Conservation (phyloP, 805 yeast species). For the Hanseniaspora occidentalis region DNA sequence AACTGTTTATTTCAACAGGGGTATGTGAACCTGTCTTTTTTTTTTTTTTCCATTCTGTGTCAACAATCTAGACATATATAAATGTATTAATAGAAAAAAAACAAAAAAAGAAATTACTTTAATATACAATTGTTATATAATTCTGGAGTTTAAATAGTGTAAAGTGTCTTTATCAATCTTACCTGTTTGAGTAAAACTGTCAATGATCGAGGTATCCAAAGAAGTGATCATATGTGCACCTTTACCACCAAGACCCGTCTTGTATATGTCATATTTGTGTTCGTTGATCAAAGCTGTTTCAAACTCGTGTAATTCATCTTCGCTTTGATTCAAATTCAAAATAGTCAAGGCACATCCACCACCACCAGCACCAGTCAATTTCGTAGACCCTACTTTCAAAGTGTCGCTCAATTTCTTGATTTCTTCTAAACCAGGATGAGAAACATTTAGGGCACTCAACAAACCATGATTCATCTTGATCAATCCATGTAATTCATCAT, state of each 20-base stretch:
- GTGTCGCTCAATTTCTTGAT: conserved; percentile 57
- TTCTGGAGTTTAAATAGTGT: not conserved
- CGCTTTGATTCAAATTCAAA: conserved; percentile 32
- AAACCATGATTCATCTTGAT: conserved; percentile 80
- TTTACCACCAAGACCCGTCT: conserved; percentile 76
- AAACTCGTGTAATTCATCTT: conserved; percentile 23
- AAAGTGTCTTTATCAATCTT: not conserved
- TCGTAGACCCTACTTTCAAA: conserved; percentile 66
- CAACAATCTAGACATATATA: not conserved
- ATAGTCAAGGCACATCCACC: conserved; percentile 97
- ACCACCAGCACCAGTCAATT: conserved; percentile 97
- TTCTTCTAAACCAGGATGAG: conserved; percentile 81
- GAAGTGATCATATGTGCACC: conserved; percentile 45
- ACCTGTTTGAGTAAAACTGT: conserved; percentile 4
- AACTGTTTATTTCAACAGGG: conserved; percentile 80
- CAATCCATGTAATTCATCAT: conserved; percentile 38
- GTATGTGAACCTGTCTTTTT: conserved; percentile 43
- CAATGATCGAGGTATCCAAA: conserved; percentile 9
- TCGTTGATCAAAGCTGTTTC: conserved; percentile 21
- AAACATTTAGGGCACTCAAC: conserved; percentile 74
- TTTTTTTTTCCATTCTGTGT: too few relatives aligned
- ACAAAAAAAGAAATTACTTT: not conserved
- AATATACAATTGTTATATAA: not conserved
- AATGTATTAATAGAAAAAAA: not conserved
- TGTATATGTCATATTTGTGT: conserved; percentile 60